Conservation (phyloP, 257 asterid genomes). For the Cruciata laevipes region DNA sequence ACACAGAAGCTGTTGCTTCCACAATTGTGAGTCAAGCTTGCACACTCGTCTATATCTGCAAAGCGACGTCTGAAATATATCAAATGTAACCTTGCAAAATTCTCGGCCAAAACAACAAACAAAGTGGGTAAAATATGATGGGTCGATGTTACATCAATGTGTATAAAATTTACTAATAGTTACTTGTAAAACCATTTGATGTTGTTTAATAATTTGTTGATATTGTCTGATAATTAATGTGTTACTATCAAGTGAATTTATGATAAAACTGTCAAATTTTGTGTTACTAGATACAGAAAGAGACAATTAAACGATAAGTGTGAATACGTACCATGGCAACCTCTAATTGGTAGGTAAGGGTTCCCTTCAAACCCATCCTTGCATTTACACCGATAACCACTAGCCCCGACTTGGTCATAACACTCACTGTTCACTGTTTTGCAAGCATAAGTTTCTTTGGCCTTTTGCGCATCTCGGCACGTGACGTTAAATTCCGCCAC, state of each 20-base stretch:
- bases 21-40: neutral
- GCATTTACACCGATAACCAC: conserved; percentile 43
- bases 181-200: no score
- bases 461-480: neutral
- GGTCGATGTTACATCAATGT: no score
- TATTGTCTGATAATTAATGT: no score
- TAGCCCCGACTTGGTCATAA: conserved; percentile 5
- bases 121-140: no score
- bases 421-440: neutral
- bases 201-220: no score
- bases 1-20: neutral
- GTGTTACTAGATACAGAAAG: no score
- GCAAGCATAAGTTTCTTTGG: neutral
- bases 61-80: neutral
- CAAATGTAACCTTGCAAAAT: no score
- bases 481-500: neutral
- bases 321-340: conserved; percentile 40
- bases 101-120: no score
- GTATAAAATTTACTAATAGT: no score
- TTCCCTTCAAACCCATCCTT: conserved; percentile 11
- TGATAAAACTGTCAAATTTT: no score
- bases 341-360: conserved; percentile 16
- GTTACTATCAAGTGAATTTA: no score
- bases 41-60: conserved; percentile 1
- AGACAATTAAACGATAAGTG: no score